Evolutionary conservation across 331 rosid species (phyloP).

Genomic region (Erythrophleum ivorense): DNA sequence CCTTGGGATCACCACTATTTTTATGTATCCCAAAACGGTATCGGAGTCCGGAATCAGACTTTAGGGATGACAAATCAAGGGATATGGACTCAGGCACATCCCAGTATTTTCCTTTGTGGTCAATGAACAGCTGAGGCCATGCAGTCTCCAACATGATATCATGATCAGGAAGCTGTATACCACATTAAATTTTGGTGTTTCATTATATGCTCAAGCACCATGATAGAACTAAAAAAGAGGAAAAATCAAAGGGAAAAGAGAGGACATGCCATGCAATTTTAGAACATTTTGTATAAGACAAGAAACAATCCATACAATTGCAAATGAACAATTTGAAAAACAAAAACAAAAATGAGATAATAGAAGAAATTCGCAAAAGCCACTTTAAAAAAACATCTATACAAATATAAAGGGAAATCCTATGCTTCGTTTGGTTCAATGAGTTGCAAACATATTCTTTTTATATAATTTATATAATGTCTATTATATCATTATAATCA

Average conservation of each 20-base stretch:
- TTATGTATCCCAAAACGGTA: constrained; percentile 82
- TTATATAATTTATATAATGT: no score
- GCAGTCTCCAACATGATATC: constrained; percentile 86
- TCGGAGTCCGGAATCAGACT: constrained; percentile 69
- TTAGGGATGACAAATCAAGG: constrained; percentile 70
- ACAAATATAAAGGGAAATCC: background rate
- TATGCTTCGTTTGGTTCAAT: background rate
- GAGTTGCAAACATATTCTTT: no score
- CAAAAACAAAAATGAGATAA: background rate
- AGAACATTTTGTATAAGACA: background rate
- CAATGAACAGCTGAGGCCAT: constrained; percentile 91
- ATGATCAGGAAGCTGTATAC: constrained; percentile 73
- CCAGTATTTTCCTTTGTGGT: constrained; percentile 92
- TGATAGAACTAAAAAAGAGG: background rate
- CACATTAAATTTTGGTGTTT: constrained; percentile 29
- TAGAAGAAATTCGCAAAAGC: background rate
- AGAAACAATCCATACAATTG: constrained; percentile 2
- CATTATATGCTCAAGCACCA: constrained; percentile 17
- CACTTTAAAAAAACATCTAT: background rate
- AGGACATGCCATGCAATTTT: constrained; percentile 16
- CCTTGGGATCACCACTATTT: constrained; percentile 65
- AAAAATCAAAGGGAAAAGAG: background rate
- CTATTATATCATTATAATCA: no score
- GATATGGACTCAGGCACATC: constrained; percentile 82
- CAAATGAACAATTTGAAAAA: background rate